Base-by-base conservation (phyloP, 2,329 filamentous ascomycete genomes). In the Lomentospora prolificans region DNA sequence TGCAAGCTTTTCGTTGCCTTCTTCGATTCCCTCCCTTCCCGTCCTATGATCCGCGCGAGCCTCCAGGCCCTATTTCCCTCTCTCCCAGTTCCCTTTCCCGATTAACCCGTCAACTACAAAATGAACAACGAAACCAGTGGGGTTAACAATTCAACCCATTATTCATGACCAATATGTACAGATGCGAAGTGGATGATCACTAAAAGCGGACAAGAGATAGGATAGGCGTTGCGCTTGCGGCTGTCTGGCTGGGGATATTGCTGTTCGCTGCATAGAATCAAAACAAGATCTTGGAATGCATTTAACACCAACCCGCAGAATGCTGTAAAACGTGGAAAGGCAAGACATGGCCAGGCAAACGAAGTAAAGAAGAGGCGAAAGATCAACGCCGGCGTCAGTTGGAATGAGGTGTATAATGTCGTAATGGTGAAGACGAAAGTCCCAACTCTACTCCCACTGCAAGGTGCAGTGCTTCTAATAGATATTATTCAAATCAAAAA, bases 401-500 rank as follows among this genome's bases (percentile, higher is more conserved):
- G 36, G 36, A n/a, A 41, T 17, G 19, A 41, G 19, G 24, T 25
- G 17, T 9, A 27, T 25, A 27, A 10, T 10, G 44, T 22, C n/a
- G 44, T n/a, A 12, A 19, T 22, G 44, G 12, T 25, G 22, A 48
- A 41, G 36, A 17, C n/a, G n/a, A 17, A 41, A 41, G 19, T 41
- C 36, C 36, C n/a, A 17, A 14, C n/a, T 14, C n/a, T 3, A 17
- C 36, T 41, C n/a, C 19, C 36, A 41, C 50, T 51, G 22, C 25
- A 5, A 14, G 19, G 19, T 4, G 31, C 10, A 24, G 17, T 9
- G 36, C 17, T 10, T 44, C 22, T 17, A 17, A 46, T 24, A 33
- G 39, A n/a, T 19, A n/a, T 50, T 24, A 57, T 12, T 12, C 12
- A 6, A 51, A 28, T 70, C 63, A 73, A 55, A 75, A 65, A 53